These are phyloP conservation scores for Sporormia fimetaria DNA, from an alignment of 495 filamentous ascomycete genomes.

Conservation along the genomic window DNA sequence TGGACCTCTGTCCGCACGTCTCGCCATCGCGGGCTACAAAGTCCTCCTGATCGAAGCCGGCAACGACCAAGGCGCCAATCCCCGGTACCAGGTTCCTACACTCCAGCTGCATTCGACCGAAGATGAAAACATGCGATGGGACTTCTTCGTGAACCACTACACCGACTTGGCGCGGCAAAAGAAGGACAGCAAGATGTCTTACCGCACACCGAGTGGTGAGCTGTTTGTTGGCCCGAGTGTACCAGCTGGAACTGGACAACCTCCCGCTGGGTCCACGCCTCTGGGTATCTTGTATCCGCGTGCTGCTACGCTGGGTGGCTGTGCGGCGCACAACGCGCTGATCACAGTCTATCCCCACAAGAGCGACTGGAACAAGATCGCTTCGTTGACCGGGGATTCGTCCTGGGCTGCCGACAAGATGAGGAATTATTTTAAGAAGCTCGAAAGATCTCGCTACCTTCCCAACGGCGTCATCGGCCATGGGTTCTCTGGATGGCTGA, in stretches of 20 bases:
- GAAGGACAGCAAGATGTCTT: constrained; percentile 20
- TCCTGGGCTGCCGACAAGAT: constrained; percentile 39
- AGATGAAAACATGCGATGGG: constrained; percentile 11
- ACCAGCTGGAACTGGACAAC: constrained; percentile 19
- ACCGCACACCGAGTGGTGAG: constrained; percentile 7
- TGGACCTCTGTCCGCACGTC: constrained; percentile 13
- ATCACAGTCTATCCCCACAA: constrained; percentile 35
- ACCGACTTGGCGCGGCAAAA: constrained; percentile 15
- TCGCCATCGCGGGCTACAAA: constrained; percentile 18
- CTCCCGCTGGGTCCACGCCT: constrained; percentile 34
- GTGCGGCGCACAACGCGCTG: constrained; percentile 40
- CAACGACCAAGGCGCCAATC: constrained; percentile 12
- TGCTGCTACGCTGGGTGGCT: constrained; percentile 39
- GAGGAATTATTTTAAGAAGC: constrained; percentile 37
- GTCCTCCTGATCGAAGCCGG: constrained; percentile 24
- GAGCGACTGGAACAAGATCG: constrained; percentile 37
- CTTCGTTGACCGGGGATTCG: constrained; percentile 38
- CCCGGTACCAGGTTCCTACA: constrained; percentile 10
- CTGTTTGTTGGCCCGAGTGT: constrained; percentile 23
- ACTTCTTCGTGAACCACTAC: constrained; percentile 21
- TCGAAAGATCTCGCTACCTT: constrained; percentile 45
- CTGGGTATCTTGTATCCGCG: constrained; percentile 42
- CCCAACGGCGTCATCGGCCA: constrained; percentile 37
- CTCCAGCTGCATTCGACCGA: constrained; percentile 7
- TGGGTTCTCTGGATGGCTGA: constrained; percentile 49